Base-by-base conservation (phyloP, 768 basidiomycete species). In the Tricholoma bakamatsutake region DNA sequence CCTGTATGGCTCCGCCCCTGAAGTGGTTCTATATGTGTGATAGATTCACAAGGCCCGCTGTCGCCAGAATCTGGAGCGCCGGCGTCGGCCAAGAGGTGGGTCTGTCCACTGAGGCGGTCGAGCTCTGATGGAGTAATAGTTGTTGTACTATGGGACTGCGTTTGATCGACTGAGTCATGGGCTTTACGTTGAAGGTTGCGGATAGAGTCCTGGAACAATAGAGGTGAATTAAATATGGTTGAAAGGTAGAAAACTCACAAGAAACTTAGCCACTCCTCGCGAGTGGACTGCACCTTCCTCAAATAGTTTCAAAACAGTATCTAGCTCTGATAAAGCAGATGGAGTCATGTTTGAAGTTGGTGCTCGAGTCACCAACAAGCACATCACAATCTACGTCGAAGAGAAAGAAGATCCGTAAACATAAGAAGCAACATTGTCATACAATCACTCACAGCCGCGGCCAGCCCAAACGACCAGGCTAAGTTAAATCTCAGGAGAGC, bases 391-490 rank as follows among this genome's bases (percentile, higher is more conserved):
- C 87, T 89, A 62, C 24, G 28, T 28, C 21, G 40, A 15, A 4
- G 34, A 9, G 17, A 17, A 8, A 40, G 10, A 34, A 10, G 2
- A 30, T 37, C 3, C 39, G 33, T 35, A 6, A 10, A 21, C 3
- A 27, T 33, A 24, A 39, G 30, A 35, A 33, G 10, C 13, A 6
- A 13, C n/a, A 37, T 17, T 4, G 27, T 17, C 5, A n/a, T 27
- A 24, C 3, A 6, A 52, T 50, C 9, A 69, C 85, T 59, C 62
- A 89, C 88, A 5, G 80, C 79, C 3, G 83, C 84, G 3, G 85
- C 84, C 24, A 88, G 68, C 3, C 76, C 77, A 34, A 83, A 80
- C 11, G 86, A 87, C 85, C 88, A 89, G n/a, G 80, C 67, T 9
- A 82, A 59, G 13, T 73, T 75, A 30, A 82, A 61, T 9, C 86